Percentiles rank a stretch among this genome's conserved stretches.
phyloP scores from a whole-genome alignment of 441 rosid genomes.

The Gossypium trilobum region DNA sequence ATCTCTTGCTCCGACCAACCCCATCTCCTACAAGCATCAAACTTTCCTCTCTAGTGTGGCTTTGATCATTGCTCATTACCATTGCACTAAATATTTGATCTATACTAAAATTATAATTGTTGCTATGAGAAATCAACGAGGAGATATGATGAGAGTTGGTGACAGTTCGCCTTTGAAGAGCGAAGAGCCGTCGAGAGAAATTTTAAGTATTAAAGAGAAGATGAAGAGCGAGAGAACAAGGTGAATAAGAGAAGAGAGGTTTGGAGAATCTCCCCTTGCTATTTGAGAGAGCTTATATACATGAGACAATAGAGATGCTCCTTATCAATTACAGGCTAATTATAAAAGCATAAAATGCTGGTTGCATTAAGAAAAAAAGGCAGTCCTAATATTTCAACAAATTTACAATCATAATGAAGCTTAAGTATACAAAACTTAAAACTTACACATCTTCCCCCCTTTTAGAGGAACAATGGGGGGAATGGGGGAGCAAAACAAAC shows the following conservation, averaged over 20 bases:
- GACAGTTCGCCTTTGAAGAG: no score
- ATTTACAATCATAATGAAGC: constrained; percentile 19
- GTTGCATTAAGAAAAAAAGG: neutral
- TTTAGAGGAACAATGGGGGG: neutral
- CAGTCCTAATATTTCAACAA: constrained; percentile 13
- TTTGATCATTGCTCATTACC: neutral
- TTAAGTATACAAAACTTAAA: neutral
- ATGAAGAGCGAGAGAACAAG: no score
- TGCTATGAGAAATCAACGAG: no score
- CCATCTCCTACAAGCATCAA: constrained; percentile 14
- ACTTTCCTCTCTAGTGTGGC: constrained; percentile 21
- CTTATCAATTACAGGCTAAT: neutral
- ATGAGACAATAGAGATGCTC: no score
- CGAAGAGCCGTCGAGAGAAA: no score
- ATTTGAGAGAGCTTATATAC: no score
- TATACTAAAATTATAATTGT: no score
- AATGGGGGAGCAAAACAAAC: constrained; percentile 12
- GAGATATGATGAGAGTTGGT: no score
- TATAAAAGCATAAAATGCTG: constrained; percentile 13
- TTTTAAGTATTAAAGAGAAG: no score
- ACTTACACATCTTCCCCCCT: constrained; percentile 12
- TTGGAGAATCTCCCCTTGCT: neutral
- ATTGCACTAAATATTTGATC: no score
- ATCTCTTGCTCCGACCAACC: constrained; percentile 26
- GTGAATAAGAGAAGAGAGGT: no score